These are phyloP conservation scores for Dictyostelium discoideum DNA, from an alignment of 78 protist genomes.

Conservation along the genomic window dicty_2.7 NC_007088.5:513001-513500, in stretches of 20 bases:
- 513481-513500: constrained; percentile 44
- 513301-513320: background rate
- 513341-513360: background rate
- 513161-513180: constrained; percentile 10
- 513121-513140: constrained; percentile 4
- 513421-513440: background rate
- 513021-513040: constrained; percentile 45
- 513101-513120: constrained; percentile 13
- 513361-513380: constrained; percentile 10
- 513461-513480: background rate
- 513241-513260: background rate
- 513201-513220: background rate
- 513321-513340: background rate
- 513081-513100: background rate
- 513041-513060: constrained; percentile 52
- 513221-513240: background rate
- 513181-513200: background rate
- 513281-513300: background rate
- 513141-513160: constrained; percentile 2
- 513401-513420: constrained; percentile 66
- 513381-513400: constrained; percentile 78
- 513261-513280: constrained; percentile 1
- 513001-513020: constrained; percentile 36
- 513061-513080: background rate
- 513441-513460: background rate